Conservation (phyloP, 2,329 filamentous ascomycete genomes). For the Verticillium dahliae region DNA sequence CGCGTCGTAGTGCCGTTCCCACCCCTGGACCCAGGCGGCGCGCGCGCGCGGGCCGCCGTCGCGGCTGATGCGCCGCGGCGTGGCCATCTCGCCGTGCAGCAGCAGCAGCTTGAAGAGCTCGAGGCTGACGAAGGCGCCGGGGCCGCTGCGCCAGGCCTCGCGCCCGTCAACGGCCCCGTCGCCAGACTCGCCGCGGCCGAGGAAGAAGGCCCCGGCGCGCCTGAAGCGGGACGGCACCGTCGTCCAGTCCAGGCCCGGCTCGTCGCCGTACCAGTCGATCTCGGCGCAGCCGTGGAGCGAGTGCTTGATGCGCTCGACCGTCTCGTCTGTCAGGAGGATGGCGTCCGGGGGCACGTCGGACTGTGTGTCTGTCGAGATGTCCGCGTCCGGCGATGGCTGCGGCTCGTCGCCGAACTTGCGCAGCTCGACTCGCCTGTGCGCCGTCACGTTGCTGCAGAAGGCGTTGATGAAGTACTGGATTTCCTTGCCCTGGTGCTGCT, state of each 20-base stretch:
- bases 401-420: neutral
- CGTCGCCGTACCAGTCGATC: too few relatives aligned
- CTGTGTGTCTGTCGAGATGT: too few relatives aligned
- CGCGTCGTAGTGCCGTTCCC: neutral
- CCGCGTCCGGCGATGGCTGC: neutral
- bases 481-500: constrained; percentile 6
- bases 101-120: constrained; percentile 17
- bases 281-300: too few relatives aligned
- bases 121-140: constrained; percentile 9
- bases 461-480: constrained; percentile 9
- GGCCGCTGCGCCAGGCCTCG: neutral
- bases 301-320: too few relatives aligned
- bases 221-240: too few relatives aligned
- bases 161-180: too few relatives aligned
- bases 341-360: too few relatives aligned
- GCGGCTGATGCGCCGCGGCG: constrained; percentile 11
- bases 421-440: neutral
- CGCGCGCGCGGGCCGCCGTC: constrained; percentile 1
- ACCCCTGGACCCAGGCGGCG: neutral
- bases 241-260: too few relatives aligned
- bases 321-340: too few relatives aligned
- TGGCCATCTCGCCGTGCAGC: constrained; percentile 16
- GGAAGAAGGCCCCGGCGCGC: too few relatives aligned
- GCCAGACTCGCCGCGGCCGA: too few relatives aligned
- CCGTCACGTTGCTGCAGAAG: constrained; percentile 1